Evolutionary conservation across 805 yeast species (phyloP), one percentile per base, ranked within the genome.

Genomic region (Sungouiozyma ichnusensis): DNA sequence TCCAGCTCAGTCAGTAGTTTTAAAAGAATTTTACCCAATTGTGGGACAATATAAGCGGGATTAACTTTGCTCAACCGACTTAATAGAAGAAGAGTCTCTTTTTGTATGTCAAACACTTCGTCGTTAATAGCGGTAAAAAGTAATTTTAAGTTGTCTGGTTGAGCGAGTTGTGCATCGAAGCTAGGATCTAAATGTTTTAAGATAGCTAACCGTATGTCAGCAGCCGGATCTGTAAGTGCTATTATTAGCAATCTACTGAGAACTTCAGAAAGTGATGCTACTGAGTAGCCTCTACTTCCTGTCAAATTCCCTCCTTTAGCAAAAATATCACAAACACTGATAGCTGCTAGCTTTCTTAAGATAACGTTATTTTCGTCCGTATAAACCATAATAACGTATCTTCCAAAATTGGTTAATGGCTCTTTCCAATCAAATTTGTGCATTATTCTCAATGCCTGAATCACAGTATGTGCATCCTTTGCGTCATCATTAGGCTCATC

Each of bases 41-140:
- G 85, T 0, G 99, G 98, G 33, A 90, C 87, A 48, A 92, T 85
- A 60, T 86, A 90, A 0, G 98, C 97, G 0, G 99, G 97, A 53
- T 92, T 92, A 34, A 86, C 81, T 2, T 76, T 64, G 0, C 95
- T 81, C 15, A 92, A 64, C 43, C 97, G 72, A 2, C 98, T 97
- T 44, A 92, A 76, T 9, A 88, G 73, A 39, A 71, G 72, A 29
- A 90, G 76, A 0, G 95, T 82, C 14, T 77, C 82, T 52, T 83
- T 78, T 42, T 95, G 74, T 9, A 92, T 82, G 9, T 77, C 78
- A 56, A 92, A 92, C 2, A 74, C 75, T 60, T 90, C 97, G 63
- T 92, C 99, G 56, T 92, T 85, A 43, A 90, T 66, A 0, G 96
- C 90, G 68, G 88, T 84, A 53, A 90, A 85, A 17, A 92, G 67